phyloP scores from a whole-genome alignment of 176 grass and related monocot genomes.

The Melocanna baccifera region DNA sequence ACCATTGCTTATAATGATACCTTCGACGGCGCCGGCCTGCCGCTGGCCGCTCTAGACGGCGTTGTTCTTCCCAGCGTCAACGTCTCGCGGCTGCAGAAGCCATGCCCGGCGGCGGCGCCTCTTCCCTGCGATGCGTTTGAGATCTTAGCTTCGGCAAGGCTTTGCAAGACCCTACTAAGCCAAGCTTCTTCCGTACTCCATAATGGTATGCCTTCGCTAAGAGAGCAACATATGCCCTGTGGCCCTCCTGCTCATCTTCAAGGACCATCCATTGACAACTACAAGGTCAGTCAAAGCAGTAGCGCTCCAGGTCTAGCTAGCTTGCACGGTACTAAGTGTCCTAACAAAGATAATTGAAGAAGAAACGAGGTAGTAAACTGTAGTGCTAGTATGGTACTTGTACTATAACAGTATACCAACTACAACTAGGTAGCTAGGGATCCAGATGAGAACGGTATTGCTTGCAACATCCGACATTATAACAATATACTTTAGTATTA shows the following conservation, averaged over 20 bases:
- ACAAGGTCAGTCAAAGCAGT: conserved; percentile 47
- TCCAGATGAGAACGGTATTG: not conserved
- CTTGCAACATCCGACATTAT: not conserved
- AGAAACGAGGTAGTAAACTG: not conserved
- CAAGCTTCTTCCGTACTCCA: conserved; percentile 34
- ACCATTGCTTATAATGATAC: conserved; percentile 24
- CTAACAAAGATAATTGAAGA: not conserved
- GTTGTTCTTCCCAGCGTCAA: conserved; percentile 45
- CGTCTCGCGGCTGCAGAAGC: conserved; percentile 34
- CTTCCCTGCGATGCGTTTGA: conserved; percentile 43
- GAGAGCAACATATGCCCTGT: conserved; percentile 52
- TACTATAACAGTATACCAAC: not conserved
- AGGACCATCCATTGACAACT: conserved; percentile 47
- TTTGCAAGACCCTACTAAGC: conserved; percentile 43
- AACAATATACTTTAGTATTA: not conserved
- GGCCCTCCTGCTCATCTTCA: conserved; percentile 49
- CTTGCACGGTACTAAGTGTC: conserved; percentile 11
- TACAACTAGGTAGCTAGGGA: not conserved
- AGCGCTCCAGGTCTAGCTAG: not conserved
- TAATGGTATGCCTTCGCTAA: conserved; percentile 36
- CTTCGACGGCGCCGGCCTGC: conserved; percentile 23
- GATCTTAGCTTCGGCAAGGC: conserved; percentile 50
- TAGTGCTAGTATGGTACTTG: not conserved
- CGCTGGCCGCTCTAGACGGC: conserved; percentile 12
- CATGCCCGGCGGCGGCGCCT: conserved; percentile 1